Evolutionary conservation across 768 basidiomycete genomes (phyloP), one percentile per base, ranked within the genome.

Genomic region (Psilocybe tampanensis): DNA sequence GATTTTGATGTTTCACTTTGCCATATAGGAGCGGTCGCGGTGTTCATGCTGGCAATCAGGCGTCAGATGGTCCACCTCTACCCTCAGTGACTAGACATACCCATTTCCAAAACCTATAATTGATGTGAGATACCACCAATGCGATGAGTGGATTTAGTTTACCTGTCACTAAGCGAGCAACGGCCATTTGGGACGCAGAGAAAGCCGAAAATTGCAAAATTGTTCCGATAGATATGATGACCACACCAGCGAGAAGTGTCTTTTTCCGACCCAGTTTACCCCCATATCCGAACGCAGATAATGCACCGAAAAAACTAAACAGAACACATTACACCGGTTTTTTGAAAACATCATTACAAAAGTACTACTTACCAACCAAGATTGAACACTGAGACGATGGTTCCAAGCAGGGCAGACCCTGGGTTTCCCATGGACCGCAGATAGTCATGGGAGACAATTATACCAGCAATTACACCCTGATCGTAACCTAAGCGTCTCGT

Each of bases 141-240:
- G 17, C 19, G 33, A 8, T 32, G 3, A 5, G 5, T 12, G 11
- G 11, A 29, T 23, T 23, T 2, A 43, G 45, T 61, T 8, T n/a
- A 77, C 79, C 80, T 54, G 79, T 82, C 8, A 82, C 69, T 3
- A 82, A 45, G 3, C 80, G 70, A n/a, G 76, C 78, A 1, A 79
- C 74, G 18, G 81, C 79, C 75, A 81, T 77, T 34, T 80, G 79
- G 6, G 75, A 59, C 15, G 78, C 72, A 17, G 73, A 74, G 54
- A 75, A 80, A 29, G 80, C 61, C 39, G 72, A 75, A 8, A 78
- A 68, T 62, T 84, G 83, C 18, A 84, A 65, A 45, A 82, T 72
- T 3, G 81, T 80, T 18, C 83, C 83, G 45, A 80, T 70, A 15
- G 80, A 77, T 79, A 84, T 83, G 57, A 84, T 69, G 19, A 75